phyloP scores from a whole-genome alignment of 2,329 filamentous ascomycete genomes.

The Botrytis sinoallii region DNA sequence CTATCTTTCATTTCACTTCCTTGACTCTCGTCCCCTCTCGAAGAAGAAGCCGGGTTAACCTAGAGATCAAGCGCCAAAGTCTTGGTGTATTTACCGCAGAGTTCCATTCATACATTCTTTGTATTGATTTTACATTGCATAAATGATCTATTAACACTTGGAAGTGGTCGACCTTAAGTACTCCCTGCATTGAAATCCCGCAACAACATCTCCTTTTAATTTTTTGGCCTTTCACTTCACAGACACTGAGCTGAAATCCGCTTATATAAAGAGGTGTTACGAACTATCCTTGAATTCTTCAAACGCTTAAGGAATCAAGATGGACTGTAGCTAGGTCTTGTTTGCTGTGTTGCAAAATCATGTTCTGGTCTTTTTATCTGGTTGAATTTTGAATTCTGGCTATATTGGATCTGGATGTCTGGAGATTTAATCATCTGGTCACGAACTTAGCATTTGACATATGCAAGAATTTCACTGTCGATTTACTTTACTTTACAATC shows the following conservation, averaged over 20 bases:
- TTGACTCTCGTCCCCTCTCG: no score
- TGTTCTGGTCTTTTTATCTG: fast-evolving
- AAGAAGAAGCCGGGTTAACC: no score
- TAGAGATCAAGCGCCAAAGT: no score
- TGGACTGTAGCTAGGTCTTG: background rate
- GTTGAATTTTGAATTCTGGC: background rate
- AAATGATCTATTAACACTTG: no score
- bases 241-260: no score
- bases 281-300: background rate
- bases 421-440: background rate
- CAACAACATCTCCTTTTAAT: background rate
- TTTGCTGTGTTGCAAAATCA: background rate
- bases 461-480: background rate
- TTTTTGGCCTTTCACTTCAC: background rate
- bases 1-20: no score
- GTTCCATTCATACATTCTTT: no score
- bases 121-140: no score
- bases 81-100: no score
- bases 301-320: background rate
- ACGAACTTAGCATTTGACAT: background rate
- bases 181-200: background rate
- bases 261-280: background rate
- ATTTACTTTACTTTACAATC: fast-evolving
- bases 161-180: no score
- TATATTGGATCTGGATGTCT: background rate